Evolutionary conservation across 768 basidiomycete genomes (phyloP).

Genomic region (Scleroderma bovista): DNA sequence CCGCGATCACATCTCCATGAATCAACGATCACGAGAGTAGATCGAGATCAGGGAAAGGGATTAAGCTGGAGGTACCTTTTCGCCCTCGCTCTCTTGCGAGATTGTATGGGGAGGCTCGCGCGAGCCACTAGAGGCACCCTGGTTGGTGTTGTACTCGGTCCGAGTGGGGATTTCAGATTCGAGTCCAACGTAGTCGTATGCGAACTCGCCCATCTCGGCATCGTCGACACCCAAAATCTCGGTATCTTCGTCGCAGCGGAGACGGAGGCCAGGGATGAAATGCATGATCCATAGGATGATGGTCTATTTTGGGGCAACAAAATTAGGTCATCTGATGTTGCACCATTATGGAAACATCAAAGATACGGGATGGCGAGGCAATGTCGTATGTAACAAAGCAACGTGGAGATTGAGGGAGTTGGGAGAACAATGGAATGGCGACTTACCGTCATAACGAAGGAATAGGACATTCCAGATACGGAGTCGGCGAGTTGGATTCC

Average conservation of each 20-base stretch:
- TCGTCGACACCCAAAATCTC: constrained; percentile 88
- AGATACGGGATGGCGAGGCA: neutral
- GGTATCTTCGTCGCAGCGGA: constrained; percentile 60
- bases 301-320: constrained; percentile 37
- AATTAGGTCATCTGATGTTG: neutral
- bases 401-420: neutral
- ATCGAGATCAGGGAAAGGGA: too few relatives aligned
- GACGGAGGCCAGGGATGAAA: constrained; percentile 70
- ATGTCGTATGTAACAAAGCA: neutral
- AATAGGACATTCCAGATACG: constrained; percentile 57
- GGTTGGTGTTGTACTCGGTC: constrained; percentile 25
- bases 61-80: constrained; percentile 13
- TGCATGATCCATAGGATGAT: constrained; percentile 88
- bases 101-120: constrained; percentile 31
- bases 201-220: constrained; percentile 84
- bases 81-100: constrained; percentile 24
- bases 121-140: constrained; percentile 22
- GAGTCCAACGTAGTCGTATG: constrained; percentile 81
- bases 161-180: constrained; percentile 43
- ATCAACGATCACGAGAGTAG: too few relatives aligned
- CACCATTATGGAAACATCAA: too few relatives aligned
- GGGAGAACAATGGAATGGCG: neutral
- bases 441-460: constrained; percentile 72
- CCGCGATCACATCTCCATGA: neutral
- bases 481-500: constrained; percentile 83